Evolutionary conservation across 345 rosid genomes (phyloP).

Genomic region (Punica granatum): DNA sequence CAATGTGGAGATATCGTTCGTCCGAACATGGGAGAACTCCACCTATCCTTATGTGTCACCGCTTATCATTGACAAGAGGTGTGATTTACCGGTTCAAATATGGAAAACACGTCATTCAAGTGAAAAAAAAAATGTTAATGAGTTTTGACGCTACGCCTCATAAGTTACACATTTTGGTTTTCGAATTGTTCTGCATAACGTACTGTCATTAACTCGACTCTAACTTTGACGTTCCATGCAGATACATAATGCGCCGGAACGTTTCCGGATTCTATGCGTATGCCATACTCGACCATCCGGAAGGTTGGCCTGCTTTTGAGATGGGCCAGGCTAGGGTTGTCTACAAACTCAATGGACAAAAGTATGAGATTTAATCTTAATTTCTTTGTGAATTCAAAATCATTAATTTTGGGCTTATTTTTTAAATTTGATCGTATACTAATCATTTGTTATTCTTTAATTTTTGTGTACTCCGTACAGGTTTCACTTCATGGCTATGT

Average conservation of each 20-base stretch:
- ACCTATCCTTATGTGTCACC: conserved; percentile 1
- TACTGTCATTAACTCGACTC: no score
- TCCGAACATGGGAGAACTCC: conserved; percentile 7
- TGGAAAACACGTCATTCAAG: no score
- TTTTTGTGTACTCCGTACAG: conserved; percentile 7
- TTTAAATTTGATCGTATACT: no score
- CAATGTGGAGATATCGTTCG: conserved; percentile 11
- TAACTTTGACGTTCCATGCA: neutral
- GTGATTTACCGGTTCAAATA: no score
- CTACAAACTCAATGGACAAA: conserved; percentile 9
- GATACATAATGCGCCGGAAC: conserved; percentile 10
- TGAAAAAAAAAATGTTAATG: no score
- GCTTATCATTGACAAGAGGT: conserved; percentile 13
- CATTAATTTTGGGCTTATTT: no score
- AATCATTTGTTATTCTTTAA: no score
- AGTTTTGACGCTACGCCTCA: no score
- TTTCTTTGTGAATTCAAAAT: neutral
- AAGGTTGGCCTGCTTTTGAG: conserved; percentile 13
- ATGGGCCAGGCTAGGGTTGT: conserved; percentile 12
- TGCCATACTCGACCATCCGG: conserved; percentile 5
- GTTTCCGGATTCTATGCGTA: conserved; percentile 13
- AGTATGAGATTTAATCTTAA: neutral
- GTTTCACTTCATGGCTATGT: conserved; percentile 33
- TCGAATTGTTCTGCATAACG: no score
- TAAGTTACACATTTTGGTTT: no score